Base-by-base conservation (phyloP, 2,329 filamentous ascomycete genomes). In the Claviceps cyperi region DNA sequence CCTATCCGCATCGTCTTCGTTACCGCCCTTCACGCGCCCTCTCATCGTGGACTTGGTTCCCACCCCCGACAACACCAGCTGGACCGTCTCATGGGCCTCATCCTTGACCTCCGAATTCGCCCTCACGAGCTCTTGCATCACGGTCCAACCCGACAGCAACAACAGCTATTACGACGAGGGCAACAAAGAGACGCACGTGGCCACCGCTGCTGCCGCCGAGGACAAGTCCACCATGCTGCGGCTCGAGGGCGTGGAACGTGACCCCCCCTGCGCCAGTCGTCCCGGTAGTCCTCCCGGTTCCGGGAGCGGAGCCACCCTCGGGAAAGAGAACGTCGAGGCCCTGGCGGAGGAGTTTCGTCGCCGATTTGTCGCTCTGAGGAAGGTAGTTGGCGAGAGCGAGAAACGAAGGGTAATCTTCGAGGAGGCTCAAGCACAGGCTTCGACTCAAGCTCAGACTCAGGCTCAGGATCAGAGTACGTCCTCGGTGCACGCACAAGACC, bases 51-150 rank as follows among this genome's bases (percentile, higher is more conserved):
- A 83, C 57, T 65, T 83, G 24, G 67, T 65, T 0, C 64, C 69
- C 2, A 60, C 69, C 50, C 51, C 61, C 17, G 64, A 66, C 14
- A 64, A 67, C 14, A 59, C 63, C 7, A 65, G 69, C 4, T 78
- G 75, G 64, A 65, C 66, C 24, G 77, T 97, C 1, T 70, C 77
- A 0, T 80, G 78, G 51, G 84, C 86, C 1, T 80, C 84, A 41
- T 89, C 83, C 54, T 69, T 96, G 13, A 84, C 80, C 8, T 69
- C 81, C 0, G 77, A 83, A 47, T 97, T 91, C 82, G 77, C 80
- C 45, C 70, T 79, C 43, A 72, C 72, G 1, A 66, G 66, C 43
- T 66, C 73, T 14, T 66, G 64, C 48, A 59, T 80, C 43, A 56
- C 60, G 14, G 66, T 66, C 19, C 71, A 66, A 46, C 68, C 67